These are phyloP conservation scores for Obelidium mucronatum DNA, from an alignment of 192 early-diverging fungal species.

Conservation along the genomic window DNA sequence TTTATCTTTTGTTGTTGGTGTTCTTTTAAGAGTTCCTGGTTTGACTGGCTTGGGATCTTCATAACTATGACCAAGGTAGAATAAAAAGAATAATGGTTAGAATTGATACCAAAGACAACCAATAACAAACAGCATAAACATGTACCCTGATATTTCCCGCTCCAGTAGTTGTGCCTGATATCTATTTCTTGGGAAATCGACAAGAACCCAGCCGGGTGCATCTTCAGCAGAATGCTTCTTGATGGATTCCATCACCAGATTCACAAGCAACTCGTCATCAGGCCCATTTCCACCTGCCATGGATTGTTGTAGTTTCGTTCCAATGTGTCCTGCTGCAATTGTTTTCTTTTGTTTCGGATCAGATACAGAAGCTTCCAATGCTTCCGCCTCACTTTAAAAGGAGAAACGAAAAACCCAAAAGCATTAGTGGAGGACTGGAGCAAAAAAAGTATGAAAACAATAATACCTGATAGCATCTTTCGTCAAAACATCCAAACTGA, in stretches of 20 bases:
- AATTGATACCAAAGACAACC: background rate
- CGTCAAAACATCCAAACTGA: constrained; percentile 55
- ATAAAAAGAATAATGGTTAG: background rate
- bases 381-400: background rate
- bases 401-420: too few relatives aligned
- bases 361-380: background rate
- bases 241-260: constrained; percentile 61
- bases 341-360: constrained; percentile 40
- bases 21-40: constrained; percentile 60
- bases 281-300: constrained; percentile 55
- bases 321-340: constrained; percentile 36
- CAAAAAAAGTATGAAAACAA: constrained; percentile 17
- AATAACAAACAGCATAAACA: background rate
- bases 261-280: constrained; percentile 58
- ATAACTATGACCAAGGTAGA: constrained; percentile 46
- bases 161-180: constrained; percentile 64
- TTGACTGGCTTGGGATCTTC: constrained; percentile 71
- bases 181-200: constrained; percentile 62
- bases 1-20: constrained; percentile 40
- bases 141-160: constrained; percentile 63
- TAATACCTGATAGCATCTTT: constrained; percentile 56
- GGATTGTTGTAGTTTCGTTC: constrained; percentile 54
- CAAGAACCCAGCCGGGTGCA: constrained; percentile 56
- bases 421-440: background rate
- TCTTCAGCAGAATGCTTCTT: constrained; percentile 24